phyloP scores from a whole-genome alignment of 1,284 basidiomycete genomes.

The Pterulicium gracile region DNA sequence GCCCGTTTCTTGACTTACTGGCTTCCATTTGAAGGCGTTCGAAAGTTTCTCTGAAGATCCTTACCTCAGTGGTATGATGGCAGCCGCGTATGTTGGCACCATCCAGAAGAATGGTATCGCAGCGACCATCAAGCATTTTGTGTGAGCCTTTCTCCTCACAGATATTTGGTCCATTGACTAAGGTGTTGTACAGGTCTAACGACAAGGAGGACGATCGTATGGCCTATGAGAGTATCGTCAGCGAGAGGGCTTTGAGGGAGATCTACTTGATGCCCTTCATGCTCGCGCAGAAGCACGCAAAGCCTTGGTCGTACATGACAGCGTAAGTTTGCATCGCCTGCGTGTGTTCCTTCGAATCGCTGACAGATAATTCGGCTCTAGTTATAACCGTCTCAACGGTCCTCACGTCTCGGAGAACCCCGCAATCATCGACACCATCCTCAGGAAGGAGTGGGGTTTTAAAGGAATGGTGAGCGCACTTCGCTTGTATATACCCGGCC shows the following conservation, averaged over 20 bases:
- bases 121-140: constrained; percentile 65
- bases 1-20: constrained; percentile 14
- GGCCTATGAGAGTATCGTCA: constrained; percentile 51
- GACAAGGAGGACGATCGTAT: constrained; percentile 66
- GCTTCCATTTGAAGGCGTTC: constrained; percentile 33
- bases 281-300: constrained; percentile 62
- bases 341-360: not conserved
- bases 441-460: constrained; percentile 71
- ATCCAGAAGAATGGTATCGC: constrained; percentile 64
- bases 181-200: constrained; percentile 47
- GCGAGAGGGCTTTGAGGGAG: constrained; percentile 65
- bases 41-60: constrained; percentile 81
- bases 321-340: constrained; percentile 32
- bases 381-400: constrained; percentile 64
- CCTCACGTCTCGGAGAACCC: constrained; percentile 62
- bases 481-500: not conserved
- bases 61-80: constrained; percentile 55
- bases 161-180: constrained; percentile 2
- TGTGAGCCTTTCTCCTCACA: constrained; percentile 24
- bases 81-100: constrained; percentile 65
- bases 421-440: constrained; percentile 48
- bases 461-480: constrained; percentile 37
- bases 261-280: constrained; percentile 80
- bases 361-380: constrained; percentile 14
- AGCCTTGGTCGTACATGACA: constrained; percentile 68